Base-by-base conservation (phyloP, 2,329 filamentous ascomycete species). In the Aspergillus quadrilineatus region DNA sequence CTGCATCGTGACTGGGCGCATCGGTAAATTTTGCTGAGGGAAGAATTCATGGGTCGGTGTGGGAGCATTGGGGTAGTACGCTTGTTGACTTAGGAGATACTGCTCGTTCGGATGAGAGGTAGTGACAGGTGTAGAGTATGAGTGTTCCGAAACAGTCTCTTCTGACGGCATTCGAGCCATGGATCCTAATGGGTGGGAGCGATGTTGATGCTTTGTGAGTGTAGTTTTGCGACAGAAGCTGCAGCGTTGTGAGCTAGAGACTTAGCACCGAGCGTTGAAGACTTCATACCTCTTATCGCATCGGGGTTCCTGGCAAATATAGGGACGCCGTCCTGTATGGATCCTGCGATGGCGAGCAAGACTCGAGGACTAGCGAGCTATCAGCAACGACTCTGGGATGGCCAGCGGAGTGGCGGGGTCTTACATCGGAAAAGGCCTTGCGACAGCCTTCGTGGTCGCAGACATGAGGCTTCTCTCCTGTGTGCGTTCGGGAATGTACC, bases 391-490 rank as follows among this genome's bases (percentile, higher is more conserved):
- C 12, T 14, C 17, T 6, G 22, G 29, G 22, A 57, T 28, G 10
- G 32, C 26, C 26, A 29, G 34, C 47, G 41, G 47, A 42, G 15
- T 26, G 45, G 29, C 9, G 14, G 12, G 14, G 9, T 59, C 73
- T 68, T 69, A 77, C 75, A 64, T 77, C 75, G 52, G 74, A 76
- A 57, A 77, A 77, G 30, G 75, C 74, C 57, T 77, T 77, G 50
- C 68, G 71, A 56, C 75, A 77, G 41, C 72, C 73, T 58, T 73
- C 71, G 60, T 73, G 69, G 51, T 77, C 74, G 63, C 72, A 75
- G 46, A 73, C 70, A 68, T 77, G 72, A 43, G 73, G 76, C 60
- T 79, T 76, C 61, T 77, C 75, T 41, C 75, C 75, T 7, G 75
- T 76, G 63, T 77, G 73, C 32, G 75, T 76, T 44, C 75, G 69